Evolutionary conservation across 306 rosid species (phyloP), one percentile per base, ranked within the genome.

Genomic region (Oemleria cerasiformis): DNA sequence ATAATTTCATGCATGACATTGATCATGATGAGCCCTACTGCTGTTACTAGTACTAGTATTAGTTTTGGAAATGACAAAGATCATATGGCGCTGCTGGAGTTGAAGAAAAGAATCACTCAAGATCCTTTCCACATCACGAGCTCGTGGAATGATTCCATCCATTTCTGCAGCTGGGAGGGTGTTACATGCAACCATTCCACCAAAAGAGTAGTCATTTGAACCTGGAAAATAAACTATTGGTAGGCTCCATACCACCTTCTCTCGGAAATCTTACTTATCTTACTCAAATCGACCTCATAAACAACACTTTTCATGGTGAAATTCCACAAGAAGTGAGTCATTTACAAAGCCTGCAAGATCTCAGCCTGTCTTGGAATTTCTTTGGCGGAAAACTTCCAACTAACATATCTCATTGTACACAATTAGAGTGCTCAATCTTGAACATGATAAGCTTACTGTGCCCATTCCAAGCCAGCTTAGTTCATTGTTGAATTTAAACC

Each of bases 251-350:
- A 67, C 7, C 81, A 48, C 79, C 90, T 40, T 78, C 55, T 6
- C 9, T 80, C 6, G 87, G 85, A 84, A 74, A n/a, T 40, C 81
- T 80, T 42, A 80, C 80, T 73, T 34, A 64, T 44, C 87, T 80
- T 65, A 62, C 57, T 49, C 40, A 5, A 45, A 47, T 84, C 40
- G 63, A 65, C 44, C 9, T 77, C 15, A 6, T 14, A 21, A 53
- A 67, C 55, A 84, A 77, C 25, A 58, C 10, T 17, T 74, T 84
- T 39, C 49, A 38, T 25, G 80, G 82, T 51, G 67, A 64, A 53
- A 47, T 84, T 30, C 84, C 84, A 25, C 70, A 65, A 17, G 71
- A 80, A 73, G 12, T 80, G 0, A 77, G 86, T 57, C 39, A 1
- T 40, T 15, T 50, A 17, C 21, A 8, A 50, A 50, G 55, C 55